These are phyloP conservation scores for Phaseolus coccineus DNA, from an alignment of 331 rosid species.

Conservation along the genomic window DNA sequence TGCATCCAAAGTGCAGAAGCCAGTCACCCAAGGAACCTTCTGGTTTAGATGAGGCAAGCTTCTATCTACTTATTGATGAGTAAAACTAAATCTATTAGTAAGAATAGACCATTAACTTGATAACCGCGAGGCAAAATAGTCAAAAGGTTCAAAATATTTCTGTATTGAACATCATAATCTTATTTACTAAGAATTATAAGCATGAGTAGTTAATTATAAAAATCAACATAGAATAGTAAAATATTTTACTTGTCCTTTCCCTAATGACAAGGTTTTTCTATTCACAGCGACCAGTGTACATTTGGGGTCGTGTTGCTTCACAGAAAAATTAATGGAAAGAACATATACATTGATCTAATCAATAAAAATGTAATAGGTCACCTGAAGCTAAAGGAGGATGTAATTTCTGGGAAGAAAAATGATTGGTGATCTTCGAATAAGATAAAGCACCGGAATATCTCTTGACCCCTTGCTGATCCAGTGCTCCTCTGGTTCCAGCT, in stretches of 20 bases:
- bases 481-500: slow-evolving; percentile 65
- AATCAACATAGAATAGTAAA: neutral
- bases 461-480: slow-evolving; percentile 70
- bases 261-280: neutral
- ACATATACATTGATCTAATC: slow-evolving; percentile 5
- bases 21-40: neutral
- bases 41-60: neutral
- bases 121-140: neutral
- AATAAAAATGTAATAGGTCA: slow-evolving; percentile 31
- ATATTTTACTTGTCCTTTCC: neutral
- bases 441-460: slow-evolving; percentile 64
- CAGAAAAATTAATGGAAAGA: neutral
- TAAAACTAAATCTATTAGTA: neutral
- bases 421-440: slow-evolving; percentile 61
- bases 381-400: slow-evolving; percentile 76
- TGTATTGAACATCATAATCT: neutral
- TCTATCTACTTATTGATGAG: neutral
- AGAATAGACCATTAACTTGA: neutral
- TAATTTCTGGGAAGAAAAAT: slow-evolving; percentile 63
- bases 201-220: slow-evolving; percentile 9
- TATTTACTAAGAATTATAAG: neutral
- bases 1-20: neutral
- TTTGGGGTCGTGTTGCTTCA: neutral
- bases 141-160: neutral
- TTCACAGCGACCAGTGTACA: neutral